Base-by-base conservation (phyloP, 2,329 filamentous ascomycete genomes). In the Fusarium musae region DNA sequence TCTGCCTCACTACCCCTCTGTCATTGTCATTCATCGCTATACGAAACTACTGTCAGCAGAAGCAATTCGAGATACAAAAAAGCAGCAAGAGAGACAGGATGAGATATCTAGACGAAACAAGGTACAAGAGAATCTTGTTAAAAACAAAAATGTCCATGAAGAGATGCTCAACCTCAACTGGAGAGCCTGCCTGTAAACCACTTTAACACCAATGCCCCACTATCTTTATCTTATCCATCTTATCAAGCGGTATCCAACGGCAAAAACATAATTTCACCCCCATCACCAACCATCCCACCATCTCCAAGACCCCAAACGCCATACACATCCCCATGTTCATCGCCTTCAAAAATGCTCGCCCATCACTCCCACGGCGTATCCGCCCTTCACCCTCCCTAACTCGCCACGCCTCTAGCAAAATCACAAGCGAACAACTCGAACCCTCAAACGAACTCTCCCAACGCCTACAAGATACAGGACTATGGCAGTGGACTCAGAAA, bases 391-490 rank as follows among this genome's bases (percentile, higher is more conserved):
- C 49, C 59, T 17, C 36, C 28, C 66, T 58, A 8, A 26, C 40
- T 10, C 71, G 76, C 26, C 32, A 54, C 16, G 49, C 58, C 37
- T n/a, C 58, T 1, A 49, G n/a, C 16, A 57, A 60, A 19, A 34
- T 69, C n/a, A 21, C 47, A 12, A 30, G 17, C 5, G 56, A 66
- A 3, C 50, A 63, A 39, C 57, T 75, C 32, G 32, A 63, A 15
- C 21, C 74, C 11, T 39, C 34, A 12, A 70, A 67, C 23, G 59
- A 73, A 10, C n/a, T 73, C 17, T 66, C 74, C 7, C 34, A 75
- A 23, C 60, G 73, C 49, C 80, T 83, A 12, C 43, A 70, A 9
- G 52, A 76, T 15, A 78, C 75, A 6, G 74, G 74, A 2, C 66
- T 79, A 21, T 83, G 82, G 81, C 67, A 49, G 1, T 59, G 28